Evolutionary conservation across 2,329 filamentous ascomycete genomes (phyloP), one percentile per base, ranked within the genome.

Genomic region (Cordyceps cicadae): DNA sequence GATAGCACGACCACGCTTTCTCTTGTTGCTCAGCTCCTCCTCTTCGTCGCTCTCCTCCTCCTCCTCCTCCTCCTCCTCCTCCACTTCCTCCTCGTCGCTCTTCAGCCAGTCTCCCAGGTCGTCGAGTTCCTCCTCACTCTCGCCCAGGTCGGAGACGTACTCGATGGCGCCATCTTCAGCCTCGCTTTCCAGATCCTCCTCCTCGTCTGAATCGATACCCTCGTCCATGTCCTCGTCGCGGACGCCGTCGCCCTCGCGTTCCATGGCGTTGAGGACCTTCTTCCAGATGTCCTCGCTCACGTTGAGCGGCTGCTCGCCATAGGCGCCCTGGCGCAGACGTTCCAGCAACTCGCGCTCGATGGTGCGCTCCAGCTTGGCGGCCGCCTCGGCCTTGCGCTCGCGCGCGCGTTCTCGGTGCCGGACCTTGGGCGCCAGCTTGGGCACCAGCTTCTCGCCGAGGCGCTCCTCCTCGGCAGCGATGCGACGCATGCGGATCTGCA

Each of bases 271-370:
- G 67, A 99, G 85, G 8, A 99, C 94, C 82, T 92, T 96, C 83
- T 95, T 95, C 94, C 94, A 99, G 63, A 99, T 91, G 15, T 84
- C 82, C 73, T 97, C 92, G 74, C 95, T 94, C 56, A 96, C 92
- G 71, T 99, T 99, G 66, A 99, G 80, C 48, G 94, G 94, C 71
- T 90, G 86, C 68, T 97, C 92, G 59, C 94, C 94, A 74, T 99
- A 97, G 3, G 92, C 92, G 51, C 94, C 94, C 70, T 91, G 92
- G 66, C 92, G 83, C 74, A 99, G 77, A 67, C 94, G 82, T 76
- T 97, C 91, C 67, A 99, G 88, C 66, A 99, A 81, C 76, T 97
- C 93, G 60, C 94, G 82, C 81, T 99, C 94, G 74, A 99, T 97
- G 8, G 92, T 92, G 66, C 91, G 82, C 81, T 99, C 94, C 63